phyloP scores from a whole-genome alignment of 2,329 filamentous ascomycete species.

The Didymella lethalis region DNA sequence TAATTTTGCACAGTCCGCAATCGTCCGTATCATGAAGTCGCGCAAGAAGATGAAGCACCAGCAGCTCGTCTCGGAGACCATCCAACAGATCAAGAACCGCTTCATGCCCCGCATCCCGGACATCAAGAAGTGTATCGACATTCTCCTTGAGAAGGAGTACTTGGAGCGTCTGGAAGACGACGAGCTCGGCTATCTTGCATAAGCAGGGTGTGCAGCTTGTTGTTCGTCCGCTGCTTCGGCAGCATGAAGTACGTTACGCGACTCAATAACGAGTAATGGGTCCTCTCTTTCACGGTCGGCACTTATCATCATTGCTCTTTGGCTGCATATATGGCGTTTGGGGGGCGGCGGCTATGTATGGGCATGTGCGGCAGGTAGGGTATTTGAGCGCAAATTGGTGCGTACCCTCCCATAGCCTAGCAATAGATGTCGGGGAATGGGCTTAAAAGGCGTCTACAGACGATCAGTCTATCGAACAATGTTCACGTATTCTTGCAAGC shows the following conservation, averaged over 20 bases:
- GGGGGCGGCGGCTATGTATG: conserved; percentile 8
- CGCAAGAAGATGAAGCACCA: conserved; percentile 99
- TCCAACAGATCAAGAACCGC: conserved; percentile 89
- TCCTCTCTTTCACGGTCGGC: conserved; percentile 12
- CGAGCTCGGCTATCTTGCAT: conserved; percentile 93
- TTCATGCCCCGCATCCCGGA: conserved; percentile 93
- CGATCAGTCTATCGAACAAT: conserved; percentile 6
- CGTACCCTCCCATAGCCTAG: conserved; percentile 7
- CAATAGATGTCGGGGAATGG: conserved; percentile 10
- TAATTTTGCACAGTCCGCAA: conserved; percentile 76
- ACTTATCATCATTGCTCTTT: conserved; percentile 15
- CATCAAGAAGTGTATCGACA: conserved; percentile 99
- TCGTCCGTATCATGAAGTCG: conserved; percentile 99
- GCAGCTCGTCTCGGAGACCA: conserved; percentile 92
- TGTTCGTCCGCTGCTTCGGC: conserved; percentile 4
- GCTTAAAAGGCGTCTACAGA: conserved; percentile 11
- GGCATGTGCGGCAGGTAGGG: conserved; percentile 8
- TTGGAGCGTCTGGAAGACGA: conserved; percentile 94
- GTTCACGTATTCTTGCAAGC: conserved; percentile 3
- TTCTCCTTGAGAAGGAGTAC: conserved; percentile 98
- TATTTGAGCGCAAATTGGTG: conserved; percentile 16
- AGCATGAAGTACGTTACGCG: conserved; percentile 10
- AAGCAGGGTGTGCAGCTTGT: conserved; percentile 34
- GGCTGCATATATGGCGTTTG: conserved; percentile 21
- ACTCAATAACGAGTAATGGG: conserved; percentile 15